These are phyloP conservation scores for Aspergillus sp. DNA, from an alignment of 2,329 filamentous ascomycete species.

Conservation along the genomic window DNA sequence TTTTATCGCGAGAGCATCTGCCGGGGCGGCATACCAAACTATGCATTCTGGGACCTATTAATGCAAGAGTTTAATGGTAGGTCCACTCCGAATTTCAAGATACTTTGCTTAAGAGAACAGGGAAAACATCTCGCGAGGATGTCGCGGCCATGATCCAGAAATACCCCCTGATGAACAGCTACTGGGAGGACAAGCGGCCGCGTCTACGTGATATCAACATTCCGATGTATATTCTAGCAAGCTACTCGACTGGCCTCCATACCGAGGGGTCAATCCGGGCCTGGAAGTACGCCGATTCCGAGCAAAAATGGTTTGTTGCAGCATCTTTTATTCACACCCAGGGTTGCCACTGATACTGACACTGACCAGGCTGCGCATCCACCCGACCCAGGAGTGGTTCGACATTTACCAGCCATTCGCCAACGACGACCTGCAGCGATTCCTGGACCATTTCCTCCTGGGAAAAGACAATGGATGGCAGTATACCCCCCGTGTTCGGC, in stretches of 20 bases:
- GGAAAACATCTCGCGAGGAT: constrained; percentile 5
- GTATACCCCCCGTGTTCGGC: constrained; percentile 8
- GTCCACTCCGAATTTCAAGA: too few relatives aligned
- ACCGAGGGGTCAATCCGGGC: constrained; percentile 21
- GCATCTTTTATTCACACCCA: too few relatives aligned
- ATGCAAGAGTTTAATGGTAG: constrained; percentile 14
- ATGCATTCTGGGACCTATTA: constrained; percentile 16
- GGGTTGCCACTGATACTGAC: too few relatives aligned
- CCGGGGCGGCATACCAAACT: constrained; percentile 20
- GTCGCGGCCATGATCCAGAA: constrained; percentile 15
- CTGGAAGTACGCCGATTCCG: constrained; percentile 14
- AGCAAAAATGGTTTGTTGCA: constrained; percentile 22
- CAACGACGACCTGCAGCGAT: constrained; percentile 9
- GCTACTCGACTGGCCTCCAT: constrained; percentile 25
- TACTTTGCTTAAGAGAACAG: not conserved
- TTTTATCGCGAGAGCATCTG: constrained; percentile 18
- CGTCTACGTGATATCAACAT: constrained; percentile 7
- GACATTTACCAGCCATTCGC: constrained; percentile 8
- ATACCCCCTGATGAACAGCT: constrained; percentile 20
- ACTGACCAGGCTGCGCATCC: constrained; percentile 3
- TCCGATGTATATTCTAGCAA: constrained; percentile 24
- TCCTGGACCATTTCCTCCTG: constrained; percentile 7
- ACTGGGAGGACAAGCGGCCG: constrained; percentile 21
- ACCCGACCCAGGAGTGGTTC: constrained; percentile 9
- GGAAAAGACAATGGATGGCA: constrained; percentile 9